These are phyloP conservation scores for Alternaria postmessia DNA, from an alignment of 2,329 filamentous ascomycete species.

Conservation along the genomic window DNA sequence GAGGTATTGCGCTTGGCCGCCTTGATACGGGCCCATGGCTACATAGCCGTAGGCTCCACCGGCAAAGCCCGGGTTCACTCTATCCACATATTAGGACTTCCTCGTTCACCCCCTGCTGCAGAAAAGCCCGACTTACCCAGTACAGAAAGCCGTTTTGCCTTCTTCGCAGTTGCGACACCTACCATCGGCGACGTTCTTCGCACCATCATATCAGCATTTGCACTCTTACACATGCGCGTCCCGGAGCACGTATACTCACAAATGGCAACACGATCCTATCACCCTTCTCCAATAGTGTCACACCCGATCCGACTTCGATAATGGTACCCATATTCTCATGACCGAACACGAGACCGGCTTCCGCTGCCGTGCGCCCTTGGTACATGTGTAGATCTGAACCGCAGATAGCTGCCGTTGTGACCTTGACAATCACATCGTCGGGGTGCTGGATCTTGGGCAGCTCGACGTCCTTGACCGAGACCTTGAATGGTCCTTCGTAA, in stretches of 20 bases:
- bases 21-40: conserved; percentile 65
- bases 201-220: neutral
- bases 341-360: conserved; percentile 68
- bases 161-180: conserved; percentile 71
- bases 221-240: neutral
- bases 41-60: conserved; percentile 70
- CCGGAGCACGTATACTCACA: conserved; percentile 17
- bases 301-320: conserved; percentile 64
- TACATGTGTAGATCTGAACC: conserved; percentile 67
- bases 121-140: conserved; percentile 52
- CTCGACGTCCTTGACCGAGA: conserved; percentile 68
- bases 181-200: conserved; percentile 24
- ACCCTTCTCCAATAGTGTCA: conserved; percentile 68
- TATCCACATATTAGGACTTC: conserved; percentile 16
- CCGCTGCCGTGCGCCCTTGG: conserved; percentile 69
- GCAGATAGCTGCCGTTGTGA: conserved; percentile 69
- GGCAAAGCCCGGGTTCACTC: conserved; percentile 66
- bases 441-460: conserved; percentile 68
- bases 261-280: conserved; percentile 72
- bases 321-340: conserved; percentile 70
- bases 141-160: conserved; percentile 71
- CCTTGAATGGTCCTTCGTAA: conserved; percentile 68
- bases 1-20: conserved; percentile 70
- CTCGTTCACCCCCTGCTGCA: neutral
- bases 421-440: conserved; percentile 71